Conservation (phyloP, 2,329 filamentous ascomycete species). For the Ophiostoma ulmi region DNA sequence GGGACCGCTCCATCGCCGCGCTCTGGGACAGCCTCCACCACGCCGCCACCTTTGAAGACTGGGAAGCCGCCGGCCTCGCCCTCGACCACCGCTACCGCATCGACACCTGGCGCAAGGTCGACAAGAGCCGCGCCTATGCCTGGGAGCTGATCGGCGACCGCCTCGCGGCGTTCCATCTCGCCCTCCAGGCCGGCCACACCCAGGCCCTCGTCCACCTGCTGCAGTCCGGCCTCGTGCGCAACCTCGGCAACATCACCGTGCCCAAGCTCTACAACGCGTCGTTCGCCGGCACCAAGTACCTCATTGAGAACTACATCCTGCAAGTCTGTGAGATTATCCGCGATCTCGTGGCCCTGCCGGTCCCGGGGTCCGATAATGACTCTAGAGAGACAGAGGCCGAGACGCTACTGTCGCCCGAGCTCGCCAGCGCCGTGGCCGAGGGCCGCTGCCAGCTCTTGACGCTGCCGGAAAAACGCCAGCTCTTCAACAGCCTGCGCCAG, state of each 20-base stretch:
- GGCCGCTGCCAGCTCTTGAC: conserved; percentile 23
- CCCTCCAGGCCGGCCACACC: conserved; percentile 52
- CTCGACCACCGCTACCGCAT: conserved; percentile 78
- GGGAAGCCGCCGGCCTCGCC: conserved; percentile 76
- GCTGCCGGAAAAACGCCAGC: conserved; percentile 60
- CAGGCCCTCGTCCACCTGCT: conserved; percentile 72
- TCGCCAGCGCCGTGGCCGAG: conserved; percentile 25
- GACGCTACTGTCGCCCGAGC: conserved; percentile 21
- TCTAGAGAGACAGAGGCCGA: neutral
- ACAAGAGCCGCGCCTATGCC: conserved; percentile 76
- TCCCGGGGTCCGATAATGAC: conserved; percentile 28
- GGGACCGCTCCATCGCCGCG: conserved; percentile 23
- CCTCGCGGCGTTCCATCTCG: conserved; percentile 37
- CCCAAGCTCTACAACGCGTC: conserved; percentile 77
- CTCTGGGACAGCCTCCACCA: conserved; percentile 50
- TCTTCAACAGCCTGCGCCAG: conserved; percentile 80
- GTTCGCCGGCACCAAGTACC: conserved; percentile 80
- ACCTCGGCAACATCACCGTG: conserved; percentile 84
- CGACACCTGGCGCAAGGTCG: conserved; percentile 73
- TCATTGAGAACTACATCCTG: conserved; percentile 87
- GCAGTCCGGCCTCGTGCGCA: conserved; percentile 72
- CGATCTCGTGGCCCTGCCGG: conserved; percentile 65
- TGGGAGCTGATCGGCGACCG: conserved; percentile 77
- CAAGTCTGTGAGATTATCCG: conserved; percentile 77
- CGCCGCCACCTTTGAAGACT: conserved; percentile 61